Conservation (phyloP, 2,329 filamentous ascomycete species). For the Phialophora verrucosa region DNA sequence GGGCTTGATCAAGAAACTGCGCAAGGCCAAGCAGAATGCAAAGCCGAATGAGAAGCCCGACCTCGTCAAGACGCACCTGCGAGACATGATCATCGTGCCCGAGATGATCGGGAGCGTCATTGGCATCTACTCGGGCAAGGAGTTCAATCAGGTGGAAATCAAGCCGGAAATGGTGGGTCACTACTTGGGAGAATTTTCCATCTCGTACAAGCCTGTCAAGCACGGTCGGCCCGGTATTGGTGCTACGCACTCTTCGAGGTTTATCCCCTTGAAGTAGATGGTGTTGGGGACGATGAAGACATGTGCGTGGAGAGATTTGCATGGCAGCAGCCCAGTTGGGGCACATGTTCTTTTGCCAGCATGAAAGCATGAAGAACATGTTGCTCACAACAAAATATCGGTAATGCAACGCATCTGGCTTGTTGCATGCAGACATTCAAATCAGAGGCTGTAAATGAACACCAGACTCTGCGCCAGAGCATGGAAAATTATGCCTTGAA, state of each 20-base stretch:
- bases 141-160: slow-evolving; percentile 99
- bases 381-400: neutral
- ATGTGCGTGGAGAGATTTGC: slow-evolving; percentile 1
- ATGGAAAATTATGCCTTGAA: neutral
- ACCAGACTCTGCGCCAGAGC: neutral
- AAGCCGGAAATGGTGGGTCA: slow-evolving; percentile 99
- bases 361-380: neutral
- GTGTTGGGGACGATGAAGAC: neutral
- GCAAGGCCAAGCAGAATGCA: slow-evolving; percentile 98
- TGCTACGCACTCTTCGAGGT: slow-evolving; percentile 99
- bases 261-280: slow-evolving; percentile 97
- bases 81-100: slow-evolving; percentile 99
- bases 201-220: slow-evolving; percentile 99
- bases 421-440: neutral
- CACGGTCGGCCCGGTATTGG: slow-evolving; percentile 99
- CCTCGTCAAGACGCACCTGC: slow-evolving; percentile 98
- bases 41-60: slow-evolving; percentile 99
- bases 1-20: slow-evolving; percentile 99
- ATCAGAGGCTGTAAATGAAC: neutral
- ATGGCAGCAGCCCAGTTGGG: neutral
- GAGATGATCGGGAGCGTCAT: slow-evolving; percentile 99
- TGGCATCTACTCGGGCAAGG: slow-evolving; percentile 99
- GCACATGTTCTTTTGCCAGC: neutral
- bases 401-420: neutral
- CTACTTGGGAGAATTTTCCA: slow-evolving; percentile 99